phyloP scores from a whole-genome alignment of 2,329 filamentous ascomycete species.

The Sporothrix luriei region DNA sequence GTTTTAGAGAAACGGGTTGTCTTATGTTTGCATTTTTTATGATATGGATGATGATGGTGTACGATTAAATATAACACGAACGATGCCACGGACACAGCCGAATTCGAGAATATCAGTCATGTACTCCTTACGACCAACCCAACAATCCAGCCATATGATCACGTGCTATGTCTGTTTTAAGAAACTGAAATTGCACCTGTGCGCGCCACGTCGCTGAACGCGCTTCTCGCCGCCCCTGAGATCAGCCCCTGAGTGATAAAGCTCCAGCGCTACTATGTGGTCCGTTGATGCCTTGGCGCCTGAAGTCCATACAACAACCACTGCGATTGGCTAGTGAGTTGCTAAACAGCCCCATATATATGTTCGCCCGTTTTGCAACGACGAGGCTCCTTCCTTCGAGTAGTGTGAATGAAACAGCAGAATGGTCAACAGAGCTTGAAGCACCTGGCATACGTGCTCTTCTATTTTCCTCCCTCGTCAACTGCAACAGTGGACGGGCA shows the following conservation, averaged over 20 bases:
- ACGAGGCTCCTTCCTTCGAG: background rate
- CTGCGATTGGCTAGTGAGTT: constrained; percentile 40
- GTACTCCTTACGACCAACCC: no score
- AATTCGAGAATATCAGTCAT: background rate
- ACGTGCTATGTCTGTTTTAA: constrained; percentile 20
- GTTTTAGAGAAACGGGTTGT: constrained; percentile 48
- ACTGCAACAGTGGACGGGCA: constrained; percentile 1
- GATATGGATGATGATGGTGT: background rate
- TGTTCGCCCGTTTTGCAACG: constrained; percentile 2
- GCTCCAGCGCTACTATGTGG: constrained; percentile 7
- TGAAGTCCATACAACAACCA: constrained; percentile 30
- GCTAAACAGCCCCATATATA: constrained; percentile 1
- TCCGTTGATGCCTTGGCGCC: constrained; percentile 47
- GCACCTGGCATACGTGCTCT: background rate
- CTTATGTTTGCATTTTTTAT: background rate
- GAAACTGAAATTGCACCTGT: background rate
- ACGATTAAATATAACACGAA: background rate
- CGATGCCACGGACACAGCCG: background rate
- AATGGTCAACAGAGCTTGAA: constrained; percentile 17
- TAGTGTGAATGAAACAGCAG: constrained; percentile 14
- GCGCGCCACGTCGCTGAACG: constrained; percentile 5
- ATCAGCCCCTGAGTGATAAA: constrained; percentile 31
- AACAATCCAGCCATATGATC: background rate
- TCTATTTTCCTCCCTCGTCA: background rate
- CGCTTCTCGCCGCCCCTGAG: constrained; percentile 32